phyloP scores from a whole-genome alignment of 176 grass and related monocot genomes.

The Phyllostachys edulis region DNA sequence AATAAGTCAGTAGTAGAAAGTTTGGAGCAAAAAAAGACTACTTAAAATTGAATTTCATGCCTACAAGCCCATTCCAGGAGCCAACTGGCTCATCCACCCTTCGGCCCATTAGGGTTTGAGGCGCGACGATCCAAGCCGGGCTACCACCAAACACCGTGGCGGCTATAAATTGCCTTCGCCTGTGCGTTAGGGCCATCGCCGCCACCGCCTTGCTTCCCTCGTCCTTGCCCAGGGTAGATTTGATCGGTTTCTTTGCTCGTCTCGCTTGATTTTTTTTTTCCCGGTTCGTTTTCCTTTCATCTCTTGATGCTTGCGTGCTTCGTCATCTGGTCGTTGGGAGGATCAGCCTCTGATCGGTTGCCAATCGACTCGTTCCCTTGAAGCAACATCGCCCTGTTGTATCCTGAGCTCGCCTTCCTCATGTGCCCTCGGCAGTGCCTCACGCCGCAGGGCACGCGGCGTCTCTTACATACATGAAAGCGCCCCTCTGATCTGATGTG shows the following conservation, averaged over 20 bases:
- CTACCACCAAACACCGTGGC: background rate
- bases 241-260: background rate
- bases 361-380: constrained; percentile 75
- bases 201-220: background rate
- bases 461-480: constrained; percentile 60
- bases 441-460: constrained; percentile 16
- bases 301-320: constrained; percentile 36
- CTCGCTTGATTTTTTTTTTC: background rate
- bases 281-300: background rate
- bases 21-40: background rate
- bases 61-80: background rate
- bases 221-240: too few relatives aligned
- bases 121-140: background rate
- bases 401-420: constrained; percentile 33
- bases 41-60: background rate
- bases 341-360: constrained; percentile 34
- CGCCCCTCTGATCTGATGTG: too few relatives aligned
- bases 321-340: constrained; percentile 78
- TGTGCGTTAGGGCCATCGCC: background rate
- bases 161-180: constrained; percentile 26
- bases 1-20: too few relatives aligned
- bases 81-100: background rate
- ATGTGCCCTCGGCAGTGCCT: constrained; percentile 3
- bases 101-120: constrained; percentile 50
- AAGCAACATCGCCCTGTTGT: constrained; percentile 68